Percentiles rank a stretch among this genome's conserved stretches.
Conservation (phyloP, 352 stramenopile genomes). For the Globisporangium emineosum region DNA sequence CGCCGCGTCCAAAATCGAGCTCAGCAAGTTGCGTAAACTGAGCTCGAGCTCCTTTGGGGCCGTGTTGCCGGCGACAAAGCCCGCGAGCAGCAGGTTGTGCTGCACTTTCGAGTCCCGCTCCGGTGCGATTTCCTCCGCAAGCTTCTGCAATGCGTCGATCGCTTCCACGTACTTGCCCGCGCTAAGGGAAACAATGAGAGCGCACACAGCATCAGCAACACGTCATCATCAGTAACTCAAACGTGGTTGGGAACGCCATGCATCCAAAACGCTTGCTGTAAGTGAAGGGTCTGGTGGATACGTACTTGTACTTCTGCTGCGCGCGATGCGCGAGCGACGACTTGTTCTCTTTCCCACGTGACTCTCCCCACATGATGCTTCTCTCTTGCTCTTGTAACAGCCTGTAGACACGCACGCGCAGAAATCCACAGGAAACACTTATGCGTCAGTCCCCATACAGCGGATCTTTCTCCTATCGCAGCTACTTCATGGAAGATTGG, state of each 20-base stretch:
- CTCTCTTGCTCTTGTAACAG: background rate
- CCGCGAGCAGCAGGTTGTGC: constrained; percentile 77
- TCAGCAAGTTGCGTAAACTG: constrained; percentile 60
- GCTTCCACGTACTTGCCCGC: constrained; percentile 84
- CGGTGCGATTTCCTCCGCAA: constrained; percentile 76
- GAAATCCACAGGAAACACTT: background rate
- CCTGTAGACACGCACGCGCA: background rate
- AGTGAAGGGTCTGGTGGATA: constrained; percentile 4
- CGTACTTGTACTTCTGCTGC: constrained; percentile 87
- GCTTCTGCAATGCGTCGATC: constrained; percentile 80
- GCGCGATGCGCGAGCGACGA: constrained; percentile 81
- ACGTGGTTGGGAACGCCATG: background rate
- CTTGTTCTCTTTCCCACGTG: constrained; percentile 79
- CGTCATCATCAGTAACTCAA: background rate
- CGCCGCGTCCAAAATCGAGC: constrained; percentile 28
- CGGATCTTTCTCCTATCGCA: background rate
- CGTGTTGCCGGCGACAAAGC: constrained; percentile 62
- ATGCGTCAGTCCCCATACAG: background rate
- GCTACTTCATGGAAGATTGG: background rate
- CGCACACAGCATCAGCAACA: constrained; percentile 4
- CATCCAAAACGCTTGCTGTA: background rate
- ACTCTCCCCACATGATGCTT: constrained; percentile 55
- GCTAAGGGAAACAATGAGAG: constrained; percentile 22
- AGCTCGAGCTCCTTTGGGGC: constrained; percentile 69
- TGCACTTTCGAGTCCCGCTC: constrained; percentile 80